A percentile compares a stretch with the other conserved stretches of the same genome.
These are phyloP conservation scores for Microbotryum silenes-acaulis DNA, from an alignment of 1,284 basidiomycete species.

Conservation along the genomic window DNA sequence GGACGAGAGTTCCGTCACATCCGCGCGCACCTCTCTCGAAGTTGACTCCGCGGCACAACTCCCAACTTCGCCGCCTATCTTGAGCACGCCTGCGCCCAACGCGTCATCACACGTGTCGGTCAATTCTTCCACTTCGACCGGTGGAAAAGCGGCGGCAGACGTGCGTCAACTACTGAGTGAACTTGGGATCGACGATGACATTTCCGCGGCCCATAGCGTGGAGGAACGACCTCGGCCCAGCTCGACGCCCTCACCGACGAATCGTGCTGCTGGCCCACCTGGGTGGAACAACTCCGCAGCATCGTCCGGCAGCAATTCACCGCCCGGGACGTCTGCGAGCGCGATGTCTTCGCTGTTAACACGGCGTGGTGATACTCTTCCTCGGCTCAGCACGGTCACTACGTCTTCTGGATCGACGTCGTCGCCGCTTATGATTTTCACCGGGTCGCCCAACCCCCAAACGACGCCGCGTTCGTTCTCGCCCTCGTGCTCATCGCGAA, in stretches of 20 bases:
- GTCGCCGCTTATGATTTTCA: slow-evolving; percentile 15
- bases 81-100: too few relatives aligned
- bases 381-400: slow-evolving; percentile 14
- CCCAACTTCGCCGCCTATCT: too few relatives aligned
- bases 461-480: neutral
- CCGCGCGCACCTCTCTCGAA: neutral
- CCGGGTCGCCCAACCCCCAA: slow-evolving; percentile 12
- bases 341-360: neutral
- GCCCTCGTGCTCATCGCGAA: neutral
- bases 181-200: neutral
- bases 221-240: too few relatives aligned
- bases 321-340: neutral
- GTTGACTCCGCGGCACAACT: neutral
- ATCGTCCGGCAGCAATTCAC: slow-evolving; percentile 1
- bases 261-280: neutral
- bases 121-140: too few relatives aligned
- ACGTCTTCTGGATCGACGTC: slow-evolving; percentile 5
- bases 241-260: too few relatives aligned
- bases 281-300: neutral
- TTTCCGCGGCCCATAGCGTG: too few relatives aligned
- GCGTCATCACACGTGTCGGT: too few relatives aligned
- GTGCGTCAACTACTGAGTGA: neutral
- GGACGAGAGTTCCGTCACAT: slow-evolving; percentile 1
- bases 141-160: neutral
- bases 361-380: neutral